Percentiles rank a stretch among this genome's conserved stretches.
Conservation (phyloP, 2,329 filamentous ascomycete genomes). For the Westerdykella sp. region DNA sequence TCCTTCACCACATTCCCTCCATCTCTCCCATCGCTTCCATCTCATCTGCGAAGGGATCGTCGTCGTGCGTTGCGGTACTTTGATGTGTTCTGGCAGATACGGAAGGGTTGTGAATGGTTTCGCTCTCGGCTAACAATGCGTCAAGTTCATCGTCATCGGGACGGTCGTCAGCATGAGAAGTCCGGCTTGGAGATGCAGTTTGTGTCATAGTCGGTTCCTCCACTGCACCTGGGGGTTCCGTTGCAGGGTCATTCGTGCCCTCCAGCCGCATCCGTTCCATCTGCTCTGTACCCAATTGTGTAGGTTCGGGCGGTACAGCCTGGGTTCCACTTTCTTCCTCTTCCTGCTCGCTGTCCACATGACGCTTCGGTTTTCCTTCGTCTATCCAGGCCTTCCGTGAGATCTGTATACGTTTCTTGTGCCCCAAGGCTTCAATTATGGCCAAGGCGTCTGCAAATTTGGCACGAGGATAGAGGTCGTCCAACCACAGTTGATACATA, state of each 20-base stretch:
- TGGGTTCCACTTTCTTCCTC: constrained; percentile 26
- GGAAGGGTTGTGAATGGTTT: constrained; percentile 2
- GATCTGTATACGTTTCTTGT: constrained; percentile 69
- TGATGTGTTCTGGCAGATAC: constrained; percentile 8
- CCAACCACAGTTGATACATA: constrained; percentile 94
- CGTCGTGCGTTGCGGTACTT: constrained; percentile 8
- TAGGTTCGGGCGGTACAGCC: neutral
- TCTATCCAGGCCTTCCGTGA: constrained; percentile 80
- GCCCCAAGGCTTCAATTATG: constrained; percentile 91
- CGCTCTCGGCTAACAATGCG: constrained; percentile 48
- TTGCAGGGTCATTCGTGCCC: neutral
- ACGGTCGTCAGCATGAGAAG: constrained; percentile 32
- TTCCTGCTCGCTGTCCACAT: constrained; percentile 22
- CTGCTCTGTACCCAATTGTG: constrained; percentile 5
- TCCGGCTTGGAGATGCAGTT: constrained; percentile 3
- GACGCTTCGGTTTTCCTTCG: constrained; percentile 55
- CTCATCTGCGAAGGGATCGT: constrained; percentile 36
- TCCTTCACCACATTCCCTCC: constrained; percentile 30
- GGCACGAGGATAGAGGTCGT: constrained; percentile 90
- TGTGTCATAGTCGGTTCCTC: constrained; percentile 1
- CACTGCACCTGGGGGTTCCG: neutral
- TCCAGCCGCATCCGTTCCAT: constrained; percentile 9
- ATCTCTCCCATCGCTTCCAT: constrained; percentile 38
- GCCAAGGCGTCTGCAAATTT: constrained; percentile 83
- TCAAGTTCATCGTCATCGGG: constrained; percentile 51